Evolutionary conservation across 106 monocot species (phyloP).

Genomic region (Dioscorea zingiberensis): DNA sequence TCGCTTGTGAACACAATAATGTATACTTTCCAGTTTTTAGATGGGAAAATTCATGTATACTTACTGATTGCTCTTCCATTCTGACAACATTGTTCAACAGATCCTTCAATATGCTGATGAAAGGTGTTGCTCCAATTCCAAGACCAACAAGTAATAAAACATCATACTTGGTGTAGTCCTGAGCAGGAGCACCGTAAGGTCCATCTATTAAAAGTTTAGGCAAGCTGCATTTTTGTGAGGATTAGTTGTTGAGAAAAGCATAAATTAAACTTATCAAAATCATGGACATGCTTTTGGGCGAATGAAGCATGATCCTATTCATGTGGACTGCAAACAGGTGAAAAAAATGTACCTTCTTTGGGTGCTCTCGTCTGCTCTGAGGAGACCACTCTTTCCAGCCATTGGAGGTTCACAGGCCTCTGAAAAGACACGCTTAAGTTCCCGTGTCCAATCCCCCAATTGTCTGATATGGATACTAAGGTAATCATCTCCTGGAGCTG

Average conservation of each 20-base stretch:
- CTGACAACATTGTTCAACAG: constrained; percentile 73
- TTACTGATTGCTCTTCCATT: constrained; percentile 78
- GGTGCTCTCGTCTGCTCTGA: constrained; percentile 65
- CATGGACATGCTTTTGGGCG: too few relatives aligned
- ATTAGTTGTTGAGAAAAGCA: too few relatives aligned
- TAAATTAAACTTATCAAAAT: too few relatives aligned
- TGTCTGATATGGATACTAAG: constrained; percentile 67
- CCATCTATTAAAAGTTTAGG: constrained; percentile 92
- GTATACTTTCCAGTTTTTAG: neutral
- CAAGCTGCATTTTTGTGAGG: constrained; percentile 36
- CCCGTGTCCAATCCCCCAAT: constrained; percentile 69
- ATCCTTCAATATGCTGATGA: constrained; percentile 92
- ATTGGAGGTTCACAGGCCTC: constrained; percentile 56
- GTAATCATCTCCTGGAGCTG: constrained; percentile 65
- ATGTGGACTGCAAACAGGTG: neutral
- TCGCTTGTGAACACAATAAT: neutral
- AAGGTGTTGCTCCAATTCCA: constrained; percentile 97
- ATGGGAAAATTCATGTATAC: neutral
- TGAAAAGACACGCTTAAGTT: constrained; percentile 57
- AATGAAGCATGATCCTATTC: too few relatives aligned
- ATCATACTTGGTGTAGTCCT: constrained; percentile 89
- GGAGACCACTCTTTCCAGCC: constrained; percentile 61
- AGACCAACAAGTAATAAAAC: constrained; percentile 80
- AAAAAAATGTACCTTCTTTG: constrained; percentile 28
- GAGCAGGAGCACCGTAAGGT: constrained; percentile 85